Evolutionary conservation across 2,329 filamentous ascomycete genomes (phyloP).

Genomic region (Mycosphaerelloides madeirae): DNA sequence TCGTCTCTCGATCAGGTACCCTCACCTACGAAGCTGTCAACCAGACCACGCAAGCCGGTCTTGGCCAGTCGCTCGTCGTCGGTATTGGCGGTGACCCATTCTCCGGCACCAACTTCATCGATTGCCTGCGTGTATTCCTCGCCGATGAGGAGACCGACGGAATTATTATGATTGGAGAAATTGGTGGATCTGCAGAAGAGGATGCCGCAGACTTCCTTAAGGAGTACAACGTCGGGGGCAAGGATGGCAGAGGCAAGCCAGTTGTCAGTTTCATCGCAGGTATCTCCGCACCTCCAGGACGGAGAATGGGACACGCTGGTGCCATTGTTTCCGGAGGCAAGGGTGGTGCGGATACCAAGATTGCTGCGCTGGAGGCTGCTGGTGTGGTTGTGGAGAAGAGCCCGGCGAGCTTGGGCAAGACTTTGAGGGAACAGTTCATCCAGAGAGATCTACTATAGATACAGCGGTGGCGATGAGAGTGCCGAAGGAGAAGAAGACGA

Average conservation of each 20-base stretch:
- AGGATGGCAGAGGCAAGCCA: slow-evolving; percentile 68
- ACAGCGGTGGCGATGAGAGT: too few species aligned
- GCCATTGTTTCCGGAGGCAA: slow-evolving; percentile 97
- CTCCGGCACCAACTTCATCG: slow-evolving; percentile 99
- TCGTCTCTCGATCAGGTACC: slow-evolving; percentile 96
- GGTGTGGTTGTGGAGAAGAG: slow-evolving; percentile 96
- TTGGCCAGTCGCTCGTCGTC: slow-evolving; percentile 96
- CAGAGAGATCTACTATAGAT: slow-evolving; percentile 86
- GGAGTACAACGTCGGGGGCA: slow-evolving; percentile 67
- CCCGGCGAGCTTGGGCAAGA: slow-evolving; percentile 86
- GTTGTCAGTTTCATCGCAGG: slow-evolving; percentile 97
- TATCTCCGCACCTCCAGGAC: slow-evolving; percentile 92
- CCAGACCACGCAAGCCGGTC: slow-evolving; percentile 94
- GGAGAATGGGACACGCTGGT: slow-evolving; percentile 97
- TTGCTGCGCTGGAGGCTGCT: slow-evolving; percentile 83
- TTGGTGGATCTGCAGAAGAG: slow-evolving; percentile 95
- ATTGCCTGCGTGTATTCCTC: slow-evolving; percentile 96
- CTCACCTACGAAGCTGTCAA: slow-evolving; percentile 99
- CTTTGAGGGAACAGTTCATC: slow-evolving; percentile 91
- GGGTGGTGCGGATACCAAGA: slow-evolving; percentile 98
- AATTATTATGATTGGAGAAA: slow-evolving; percentile 99
- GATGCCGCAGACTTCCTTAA: slow-evolving; percentile 95
- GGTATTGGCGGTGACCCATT: slow-evolving; percentile 98
- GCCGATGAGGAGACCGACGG: slow-evolving; percentile 94
- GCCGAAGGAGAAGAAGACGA: too few species aligned